Base-by-base conservation (phyloP, 768 basidiomycete species). In the Mycena galericulata region DNA sequence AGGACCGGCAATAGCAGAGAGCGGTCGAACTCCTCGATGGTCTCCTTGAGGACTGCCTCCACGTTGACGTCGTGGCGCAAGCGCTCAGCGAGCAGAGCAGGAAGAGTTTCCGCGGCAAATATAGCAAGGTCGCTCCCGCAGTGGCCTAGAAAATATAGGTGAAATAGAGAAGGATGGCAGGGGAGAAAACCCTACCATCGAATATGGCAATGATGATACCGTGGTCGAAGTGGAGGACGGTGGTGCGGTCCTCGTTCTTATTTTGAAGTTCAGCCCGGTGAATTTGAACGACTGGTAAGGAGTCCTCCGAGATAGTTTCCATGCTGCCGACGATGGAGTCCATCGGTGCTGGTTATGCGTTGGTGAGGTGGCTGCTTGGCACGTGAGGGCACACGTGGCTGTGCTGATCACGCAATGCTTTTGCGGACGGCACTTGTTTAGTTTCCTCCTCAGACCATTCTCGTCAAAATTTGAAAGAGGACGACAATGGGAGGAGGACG, bases 201-300 rank as follows among this genome's bases (percentile, higher is more conserved):
- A 67, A 67, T 26, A 67, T 61, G 12, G 58, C 50, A n/a, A 67
- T 53, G 30, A 67, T 67, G 11, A 30, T 53, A 18, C 65, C 67
- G 27, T n/a, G 46, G 24, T 68, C 43, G 11, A 62, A 63, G 12
- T 49, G 53, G 7, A 58, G 32, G 24, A 68, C 45, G 4, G 12
- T 40, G 7, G 54, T 68, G 22, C 60, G 30, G 49, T 68, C 67
- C 22, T 68, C 54, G 26, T 18, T 18, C 24, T 63, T 68, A 15
- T 34, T 62, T 50, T 8, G 61, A 6, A 68, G 55, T 40, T 61
- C 55, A 11, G 67, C 60, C 9, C 38, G 45, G 36, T 63, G 61
- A n/a, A 68, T 60, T 4, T 20, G 20, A 24, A 11, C 32, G 7
- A 36, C 32, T 14, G 57, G 18, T 2, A 12, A 17, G 22, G 22